Evolutionary conservation across 495 filamentous ascomycete genomes (phyloP).

Genomic region (Podospora appendiculata): DNA sequence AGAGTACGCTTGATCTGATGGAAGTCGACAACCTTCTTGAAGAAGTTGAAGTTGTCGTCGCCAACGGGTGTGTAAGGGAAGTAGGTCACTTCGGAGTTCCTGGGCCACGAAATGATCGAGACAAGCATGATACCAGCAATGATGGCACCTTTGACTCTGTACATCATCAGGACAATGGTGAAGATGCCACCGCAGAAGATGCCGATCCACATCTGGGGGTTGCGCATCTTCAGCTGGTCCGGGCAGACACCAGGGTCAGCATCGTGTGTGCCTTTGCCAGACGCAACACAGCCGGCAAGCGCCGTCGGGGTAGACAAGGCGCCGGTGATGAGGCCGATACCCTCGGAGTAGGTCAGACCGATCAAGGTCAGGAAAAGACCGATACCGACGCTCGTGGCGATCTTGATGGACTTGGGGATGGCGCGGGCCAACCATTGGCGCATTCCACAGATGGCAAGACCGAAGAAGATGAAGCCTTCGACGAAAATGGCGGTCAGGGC

Average conservation of each 20-base stretch:
- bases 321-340: conserved; percentile 66
- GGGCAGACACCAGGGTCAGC: conserved; percentile 39
- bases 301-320: conserved; percentile 50
- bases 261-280: conserved; percentile 10
- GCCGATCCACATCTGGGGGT: conserved; percentile 71
- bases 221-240: conserved; percentile 58
- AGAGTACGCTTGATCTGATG: conserved; percentile 62
- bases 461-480: conserved; percentile 68
- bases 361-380: conserved; percentile 76
- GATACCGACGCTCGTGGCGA: conserved; percentile 76
- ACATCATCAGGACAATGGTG: conserved; percentile 71
- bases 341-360: conserved; percentile 69
- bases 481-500: conserved; percentile 78
- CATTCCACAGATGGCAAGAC: conserved; percentile 62
- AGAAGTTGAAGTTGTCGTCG: conserved; percentile 65
- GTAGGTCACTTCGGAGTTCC: conserved; percentile 62
- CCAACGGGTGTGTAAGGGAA: conserved; percentile 65
- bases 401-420: conserved; percentile 71
- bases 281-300: conserved; percentile 55
- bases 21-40: conserved; percentile 75
- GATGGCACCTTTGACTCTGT: conserved; percentile 73
- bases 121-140: conserved; percentile 74
- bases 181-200: conserved; percentile 77
- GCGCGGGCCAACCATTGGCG: conserved; percentile 76
- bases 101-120: conserved; percentile 78